Conservation (phyloP, 2,329 filamentous ascomycete species). For the Magnaporthiopsis incrustans region DNA sequence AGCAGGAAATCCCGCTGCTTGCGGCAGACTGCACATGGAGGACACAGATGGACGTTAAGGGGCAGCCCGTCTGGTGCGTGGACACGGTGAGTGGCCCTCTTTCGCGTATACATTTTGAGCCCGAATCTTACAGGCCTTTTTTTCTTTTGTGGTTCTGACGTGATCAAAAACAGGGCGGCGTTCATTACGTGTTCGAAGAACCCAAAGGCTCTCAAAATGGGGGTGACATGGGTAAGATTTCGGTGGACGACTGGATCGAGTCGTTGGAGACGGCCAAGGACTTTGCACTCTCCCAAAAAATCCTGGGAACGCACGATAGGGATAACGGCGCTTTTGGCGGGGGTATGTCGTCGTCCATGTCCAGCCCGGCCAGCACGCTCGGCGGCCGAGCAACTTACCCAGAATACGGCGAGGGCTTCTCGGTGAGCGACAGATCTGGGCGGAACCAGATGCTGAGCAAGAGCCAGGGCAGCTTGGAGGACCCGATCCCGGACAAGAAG, state of each 20-base stretch:
- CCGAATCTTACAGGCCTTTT: not conserved
- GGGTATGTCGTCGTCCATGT: conserved; percentile 62
- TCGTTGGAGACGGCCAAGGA: conserved; percentile 80
- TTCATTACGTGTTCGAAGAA: conserved; percentile 91
- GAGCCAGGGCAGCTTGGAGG: conserved; percentile 45
- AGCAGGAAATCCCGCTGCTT: conserved; percentile 82
- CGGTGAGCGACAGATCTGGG: conserved; percentile 42
- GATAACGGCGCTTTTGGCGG: conserved; percentile 49
- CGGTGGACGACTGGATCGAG: conserved; percentile 88
- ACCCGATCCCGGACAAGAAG: conserved; percentile 33
- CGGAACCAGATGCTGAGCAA: conserved; percentile 49
- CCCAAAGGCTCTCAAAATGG: conserved; percentile 60
- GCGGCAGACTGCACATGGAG: conserved; percentile 69
- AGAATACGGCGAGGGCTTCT: conserved; percentile 39
- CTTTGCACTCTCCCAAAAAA: conserved; percentile 67
- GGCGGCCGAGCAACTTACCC: conserved; percentile 49
- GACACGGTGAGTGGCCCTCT: conserved; percentile 67
- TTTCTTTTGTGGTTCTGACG: not conserved
- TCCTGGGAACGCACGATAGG: conserved; percentile 55
- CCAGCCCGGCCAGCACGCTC: conserved; percentile 69
- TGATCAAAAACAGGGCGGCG: conserved; percentile 58
- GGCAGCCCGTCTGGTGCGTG: conserved; percentile 79
- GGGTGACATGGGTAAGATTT: conserved; percentile 55
- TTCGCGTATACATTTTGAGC: not conserved
- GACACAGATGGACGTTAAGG: conserved; percentile 77